These are phyloP conservation scores for Roridomyces roridus DNA, from an alignment of 768 basidiomycete species.

Conservation along the genomic window DNA sequence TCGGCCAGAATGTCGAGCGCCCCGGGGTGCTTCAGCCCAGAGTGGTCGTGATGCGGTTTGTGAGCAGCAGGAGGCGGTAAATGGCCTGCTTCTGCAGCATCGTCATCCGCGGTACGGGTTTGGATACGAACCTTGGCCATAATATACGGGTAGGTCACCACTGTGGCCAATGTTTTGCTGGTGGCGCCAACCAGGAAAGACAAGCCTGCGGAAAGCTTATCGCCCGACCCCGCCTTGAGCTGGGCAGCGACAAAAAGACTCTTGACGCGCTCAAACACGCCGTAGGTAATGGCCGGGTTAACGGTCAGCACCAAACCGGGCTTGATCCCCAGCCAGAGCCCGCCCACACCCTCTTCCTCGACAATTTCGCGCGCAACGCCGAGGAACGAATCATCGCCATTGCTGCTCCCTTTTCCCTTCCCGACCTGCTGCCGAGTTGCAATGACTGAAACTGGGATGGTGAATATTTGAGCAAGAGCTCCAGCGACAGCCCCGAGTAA, in stretches of 20 bases:
- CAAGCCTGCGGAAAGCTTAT: constrained; percentile 77
- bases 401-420: constrained; percentile 28
- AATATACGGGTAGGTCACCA: constrained; percentile 95
- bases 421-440: constrained; percentile 97
- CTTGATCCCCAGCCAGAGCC: constrained; percentile 92
- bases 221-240: constrained; percentile 45
- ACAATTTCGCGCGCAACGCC: constrained; percentile 86
- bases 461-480: constrained; percentile 95
- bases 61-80: constrained; percentile 42
- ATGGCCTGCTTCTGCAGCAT: constrained; percentile 52
- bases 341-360: constrained; percentile 84
- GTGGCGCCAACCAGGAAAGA: constrained; percentile 89
- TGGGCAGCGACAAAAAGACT: constrained; percentile 65
- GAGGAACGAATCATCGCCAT: constrained; percentile 73
- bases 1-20: constrained; percentile 78
- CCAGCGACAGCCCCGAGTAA: constrained; percentile 91
- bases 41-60: constrained; percentile 45
- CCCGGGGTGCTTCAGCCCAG: constrained; percentile 61
- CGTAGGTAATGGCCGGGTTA: constrained; percentile 98
- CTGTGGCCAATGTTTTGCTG: constrained; percentile 94
- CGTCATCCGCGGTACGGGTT: constrained; percentile 69
- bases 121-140: constrained; percentile 98
- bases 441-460: constrained; percentile 96
- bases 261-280: constrained; percentile 92
- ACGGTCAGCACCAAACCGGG: constrained; percentile 95